Percentiles rank a stretch among this genome's conserved stretches.
Evolutionary conservation across 2,329 filamentous ascomycete species (phyloP).

Genomic region (Trichophyton benhamiae): DNA sequence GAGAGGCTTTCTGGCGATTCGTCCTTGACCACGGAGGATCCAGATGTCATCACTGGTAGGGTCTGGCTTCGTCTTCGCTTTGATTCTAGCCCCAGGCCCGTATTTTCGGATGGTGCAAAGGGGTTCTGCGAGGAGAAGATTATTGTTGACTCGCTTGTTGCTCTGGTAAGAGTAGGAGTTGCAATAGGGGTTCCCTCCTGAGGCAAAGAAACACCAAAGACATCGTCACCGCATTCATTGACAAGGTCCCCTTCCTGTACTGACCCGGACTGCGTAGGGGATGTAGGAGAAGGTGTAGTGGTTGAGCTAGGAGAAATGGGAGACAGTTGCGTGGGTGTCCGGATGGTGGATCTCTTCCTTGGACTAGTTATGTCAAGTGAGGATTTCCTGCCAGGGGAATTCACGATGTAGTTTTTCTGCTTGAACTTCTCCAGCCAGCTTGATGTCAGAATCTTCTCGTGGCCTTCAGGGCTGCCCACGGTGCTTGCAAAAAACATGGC

Average conservation of each 20-base stretch:
- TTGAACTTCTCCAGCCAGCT: conserved; percentile 94
- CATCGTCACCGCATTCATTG: conserved; percentile 26
- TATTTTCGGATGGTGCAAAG: conserved; percentile 47
- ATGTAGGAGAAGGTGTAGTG: conserved; percentile 56
- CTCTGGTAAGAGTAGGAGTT: conserved; percentile 55
- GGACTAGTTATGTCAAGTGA: conserved; percentile 37
- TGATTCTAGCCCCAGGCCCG: conserved; percentile 38
- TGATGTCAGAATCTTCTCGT: conserved; percentile 57
- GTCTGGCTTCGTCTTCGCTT: conserved; percentile 78
- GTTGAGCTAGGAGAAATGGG: conserved; percentile 59
- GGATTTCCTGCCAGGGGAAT: conserved; percentile 42
- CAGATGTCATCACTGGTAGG: conserved; percentile 53
- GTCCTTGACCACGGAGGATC: conserved; percentile 42
- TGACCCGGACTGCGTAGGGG: conserved; percentile 53
- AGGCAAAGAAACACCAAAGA: conserved; percentile 53
- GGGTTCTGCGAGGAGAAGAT: conserved; percentile 70
- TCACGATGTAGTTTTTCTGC: conserved; percentile 60
- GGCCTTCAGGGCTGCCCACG: conserved; percentile 57
- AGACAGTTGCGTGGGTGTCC: conserved; percentile 56
- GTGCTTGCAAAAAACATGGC: conserved; percentile 67
- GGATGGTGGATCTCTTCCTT: conserved; percentile 34
- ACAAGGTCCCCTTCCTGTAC: conserved; percentile 49
- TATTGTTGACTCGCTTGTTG: conserved; percentile 53
- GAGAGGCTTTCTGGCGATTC: conserved; percentile 42
- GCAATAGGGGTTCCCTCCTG: conserved; percentile 56